Base-by-base conservation (phyloP, 345 rosid species). In the Heritiera fomes region DNA sequence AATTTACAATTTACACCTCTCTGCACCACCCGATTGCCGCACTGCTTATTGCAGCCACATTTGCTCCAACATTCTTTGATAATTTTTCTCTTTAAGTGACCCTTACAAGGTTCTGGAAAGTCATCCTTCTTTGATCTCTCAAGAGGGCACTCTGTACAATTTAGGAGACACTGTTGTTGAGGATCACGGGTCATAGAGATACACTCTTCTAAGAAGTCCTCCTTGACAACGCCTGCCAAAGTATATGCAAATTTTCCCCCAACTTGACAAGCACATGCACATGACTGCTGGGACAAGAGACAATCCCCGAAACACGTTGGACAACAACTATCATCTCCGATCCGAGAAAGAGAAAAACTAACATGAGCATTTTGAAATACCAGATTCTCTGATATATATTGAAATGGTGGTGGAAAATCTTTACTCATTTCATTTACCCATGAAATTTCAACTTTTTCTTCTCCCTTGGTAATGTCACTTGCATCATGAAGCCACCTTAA, bases 11-110 rank as follows among this genome's bases (percentile, higher is more conserved):
- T 86, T 80, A 94, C 84, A 74, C 98, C 98, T 68, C 91, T 92
- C 85, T 96, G 99, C 81, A 94, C 91, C 34, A 96, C 92, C 71
- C 98, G 89, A 80, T 96, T 96, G 77, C 97, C 94, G 82, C 99
- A 96, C 50, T 67, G 88, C 77, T 84, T 88, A 77, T 79, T 80
- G 80, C 99, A 96, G 58, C 98, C 93, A 86, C 99, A 96, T 83
- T 87, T 94, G 69, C 80, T 87, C 98, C 99, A 96, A 65, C 99
- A 96, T 78, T 96, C 98, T 83, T 88, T 90, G 64, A 92, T 92
- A 67, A 82, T 83, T 77, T 82, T 90, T 84, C 97, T 94, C 88
- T 88, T 84, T 75, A 91, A 64, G 83, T 96, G 98, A 59, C 99
- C 98, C 81, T 94, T 92, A 86, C 99, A 96, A 20, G 91, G 88